A percentile compares a stretch with the other conserved stretches of the same genome.
Conservation (phyloP, 768 basidiomycete species). For the Candolleomyces aberdarensis region DNA sequence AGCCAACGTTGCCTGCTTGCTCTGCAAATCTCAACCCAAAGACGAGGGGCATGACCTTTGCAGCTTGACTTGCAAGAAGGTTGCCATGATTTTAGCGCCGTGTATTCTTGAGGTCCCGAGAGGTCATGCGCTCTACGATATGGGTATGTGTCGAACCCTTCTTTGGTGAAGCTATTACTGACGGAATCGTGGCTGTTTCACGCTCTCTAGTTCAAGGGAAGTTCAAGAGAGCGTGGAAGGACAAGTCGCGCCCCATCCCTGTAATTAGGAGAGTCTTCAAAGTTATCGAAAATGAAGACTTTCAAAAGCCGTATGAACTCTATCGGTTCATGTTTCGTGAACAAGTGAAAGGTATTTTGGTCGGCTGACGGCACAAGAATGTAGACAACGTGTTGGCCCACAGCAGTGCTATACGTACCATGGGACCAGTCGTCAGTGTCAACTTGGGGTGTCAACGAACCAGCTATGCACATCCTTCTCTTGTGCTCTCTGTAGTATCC, state of each 20-base stretch:
- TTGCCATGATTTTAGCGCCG: slow-evolving; percentile 17
- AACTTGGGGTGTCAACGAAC: background rate
- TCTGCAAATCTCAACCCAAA: slow-evolving; percentile 25
- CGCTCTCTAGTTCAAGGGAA: slow-evolving; percentile 4
- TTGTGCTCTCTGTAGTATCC: background rate
- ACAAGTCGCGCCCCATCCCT: slow-evolving; percentile 5
- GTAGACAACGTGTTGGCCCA: slow-evolving; percentile 17
- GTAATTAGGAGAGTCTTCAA: slow-evolving; percentile 25
- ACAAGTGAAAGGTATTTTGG: background rate
- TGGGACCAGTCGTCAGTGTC: background rate
- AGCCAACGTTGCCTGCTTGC: slow-evolving; percentile 22
- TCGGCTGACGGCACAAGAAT: no score
- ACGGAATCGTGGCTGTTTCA: no score
- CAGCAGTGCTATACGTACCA: slow-evolving; percentile 17
- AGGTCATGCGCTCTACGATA: slow-evolving; percentile 14
- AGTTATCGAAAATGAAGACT: slow-evolving; percentile 24
- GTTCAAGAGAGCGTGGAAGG: slow-evolving; percentile 24
- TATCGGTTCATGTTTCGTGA: background rate
- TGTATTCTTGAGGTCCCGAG: slow-evolving; percentile 16
- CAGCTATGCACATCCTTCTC: background rate
- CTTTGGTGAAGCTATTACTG: background rate
- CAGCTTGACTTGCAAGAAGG: slow-evolving; percentile 15
- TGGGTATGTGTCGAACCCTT: slow-evolving; percentile 8
- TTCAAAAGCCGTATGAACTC: slow-evolving; percentile 11
- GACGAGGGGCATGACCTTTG: slow-evolving; percentile 20